Conservation (phyloP, 306 rosid genomes). For the Castanopsis chinensis region DNA sequence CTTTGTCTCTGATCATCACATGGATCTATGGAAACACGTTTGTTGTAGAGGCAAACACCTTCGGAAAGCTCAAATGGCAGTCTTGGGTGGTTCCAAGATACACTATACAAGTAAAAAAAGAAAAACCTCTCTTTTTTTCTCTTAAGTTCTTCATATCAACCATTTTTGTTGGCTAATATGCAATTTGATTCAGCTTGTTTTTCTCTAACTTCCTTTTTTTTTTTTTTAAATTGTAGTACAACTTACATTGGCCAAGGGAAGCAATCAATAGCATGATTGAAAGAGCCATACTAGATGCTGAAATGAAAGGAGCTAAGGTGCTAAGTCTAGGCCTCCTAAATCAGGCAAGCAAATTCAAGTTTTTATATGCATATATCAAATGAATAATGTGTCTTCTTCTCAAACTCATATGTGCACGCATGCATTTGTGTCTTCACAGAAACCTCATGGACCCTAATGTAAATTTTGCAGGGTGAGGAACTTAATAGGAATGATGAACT, state of each 20-base stretch:
- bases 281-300: not conserved
- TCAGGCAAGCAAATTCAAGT: not conserved
- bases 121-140: too few species aligned
- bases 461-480: constrained; percentile 27
- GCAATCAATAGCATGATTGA: not conserved
- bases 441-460: too few species aligned
- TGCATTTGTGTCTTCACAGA: too few species aligned
- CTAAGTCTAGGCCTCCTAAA: not conserved
- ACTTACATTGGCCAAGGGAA: not conserved
- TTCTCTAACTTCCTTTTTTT: not conserved
- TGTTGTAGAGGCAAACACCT: constrained; percentile 28
- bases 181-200: not conserved
- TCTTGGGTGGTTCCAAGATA: constrained; percentile 42
- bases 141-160: too few species aligned
- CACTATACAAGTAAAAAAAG: constrained; percentile 12
- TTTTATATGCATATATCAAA: too few species aligned
- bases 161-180: not conserved
- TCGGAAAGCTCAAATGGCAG: constrained; percentile 28
- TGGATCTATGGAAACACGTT: constrained; percentile 26
- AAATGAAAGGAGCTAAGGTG: not conserved
- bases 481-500: constrained; percentile 37
- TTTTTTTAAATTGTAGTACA: not conserved
- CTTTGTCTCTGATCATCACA: constrained; percentile 20
- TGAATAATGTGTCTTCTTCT: too few species aligned
- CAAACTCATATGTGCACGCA: too few species aligned